Conservation (phyloP, 148 eudicot genomes). For the Vaccinium vitisidaea region DNA sequence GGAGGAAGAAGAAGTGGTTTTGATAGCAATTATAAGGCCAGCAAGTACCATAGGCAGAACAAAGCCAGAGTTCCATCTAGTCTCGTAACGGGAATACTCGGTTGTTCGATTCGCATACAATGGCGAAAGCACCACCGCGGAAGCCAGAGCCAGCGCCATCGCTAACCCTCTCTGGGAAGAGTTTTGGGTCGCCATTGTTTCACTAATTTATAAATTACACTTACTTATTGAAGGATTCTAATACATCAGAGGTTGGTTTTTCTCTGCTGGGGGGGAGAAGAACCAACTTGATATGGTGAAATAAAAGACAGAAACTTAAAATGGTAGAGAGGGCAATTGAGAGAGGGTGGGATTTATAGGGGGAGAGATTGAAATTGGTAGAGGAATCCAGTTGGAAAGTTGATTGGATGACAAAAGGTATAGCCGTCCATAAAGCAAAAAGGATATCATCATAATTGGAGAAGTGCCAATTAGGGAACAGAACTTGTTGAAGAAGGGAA, state of each 20-base stretch:
- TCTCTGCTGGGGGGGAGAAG: constrained; percentile 7
- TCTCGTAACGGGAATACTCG: constrained; percentile 35
- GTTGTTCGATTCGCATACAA: constrained; percentile 42
- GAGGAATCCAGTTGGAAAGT: constrained; percentile 58
- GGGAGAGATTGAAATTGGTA: constrained; percentile 19
- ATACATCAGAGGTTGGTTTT: constrained; percentile 13
- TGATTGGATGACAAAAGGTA: constrained; percentile 35
- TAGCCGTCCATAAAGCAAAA: constrained; percentile 67
- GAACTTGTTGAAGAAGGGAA: background rate
- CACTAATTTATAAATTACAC: background rate
- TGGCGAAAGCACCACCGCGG: constrained; percentile 73
- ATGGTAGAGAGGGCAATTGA: background rate
- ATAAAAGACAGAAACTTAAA: constrained; percentile 11
- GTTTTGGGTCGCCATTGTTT: constrained; percentile 39
- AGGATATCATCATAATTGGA: background rate
- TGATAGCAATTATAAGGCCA: constrained; percentile 80
- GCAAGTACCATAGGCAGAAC: constrained; percentile 75
- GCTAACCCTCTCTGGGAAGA: constrained; percentile 64
- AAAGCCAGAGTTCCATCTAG: constrained; percentile 64
- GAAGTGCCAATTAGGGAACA: background rate
- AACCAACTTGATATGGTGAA: constrained; percentile 24
- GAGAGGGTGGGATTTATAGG: constrained; percentile 29
- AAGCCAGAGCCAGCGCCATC: constrained; percentile 59
- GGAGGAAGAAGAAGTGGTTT: constrained; percentile 47
- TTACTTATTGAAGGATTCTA: no score